phyloP scores from a whole-genome alignment of 371 early-diverging fungal species.

The Blakeslea trispora region DNA sequence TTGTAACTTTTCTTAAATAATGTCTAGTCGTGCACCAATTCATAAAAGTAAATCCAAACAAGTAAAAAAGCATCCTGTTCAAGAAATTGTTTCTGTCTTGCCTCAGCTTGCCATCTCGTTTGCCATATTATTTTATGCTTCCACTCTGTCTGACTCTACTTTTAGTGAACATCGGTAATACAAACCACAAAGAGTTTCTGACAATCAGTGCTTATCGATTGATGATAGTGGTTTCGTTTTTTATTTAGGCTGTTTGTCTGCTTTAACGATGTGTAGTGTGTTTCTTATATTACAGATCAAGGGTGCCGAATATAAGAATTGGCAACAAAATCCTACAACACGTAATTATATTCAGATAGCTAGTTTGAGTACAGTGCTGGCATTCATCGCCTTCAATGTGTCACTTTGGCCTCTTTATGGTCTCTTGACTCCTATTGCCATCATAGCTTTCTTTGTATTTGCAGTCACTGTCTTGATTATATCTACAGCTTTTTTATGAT shows the following conservation, averaged over 20 bases:
- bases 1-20: no score
- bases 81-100: constrained; percentile 14
- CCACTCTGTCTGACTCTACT: constrained; percentile 2
- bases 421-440: constrained; percentile 19
- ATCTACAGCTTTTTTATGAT: constrained; percentile 8
- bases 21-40: no score
- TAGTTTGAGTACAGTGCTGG: constrained; percentile 15
- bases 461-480: constrained; percentile 12
- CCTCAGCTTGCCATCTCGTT: constrained; percentile 27
- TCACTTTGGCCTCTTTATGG: constrained; percentile 23
- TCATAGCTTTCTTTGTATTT: constrained; percentile 13
- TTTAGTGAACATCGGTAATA: constrained; percentile 5
- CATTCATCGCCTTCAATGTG: constrained; percentile 21
- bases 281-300: constrained; percentile 20
- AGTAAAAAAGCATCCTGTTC: constrained; percentile 16
- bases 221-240: constrained; percentile 12
- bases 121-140: constrained; percentile 19
- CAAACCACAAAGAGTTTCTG: not conserved
- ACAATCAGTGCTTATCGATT: not conserved
- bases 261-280: constrained; percentile 8
- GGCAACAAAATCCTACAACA: constrained; percentile 23
- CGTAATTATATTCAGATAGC: constrained; percentile 27
- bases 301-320: constrained; percentile 28
- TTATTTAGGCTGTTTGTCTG: constrained; percentile 14
- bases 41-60: not conserved